These are phyloP conservation scores for Rhododendron mucronatum DNA, from an alignment of 148 eudicot genomes.

Conservation along the genomic window DNA sequence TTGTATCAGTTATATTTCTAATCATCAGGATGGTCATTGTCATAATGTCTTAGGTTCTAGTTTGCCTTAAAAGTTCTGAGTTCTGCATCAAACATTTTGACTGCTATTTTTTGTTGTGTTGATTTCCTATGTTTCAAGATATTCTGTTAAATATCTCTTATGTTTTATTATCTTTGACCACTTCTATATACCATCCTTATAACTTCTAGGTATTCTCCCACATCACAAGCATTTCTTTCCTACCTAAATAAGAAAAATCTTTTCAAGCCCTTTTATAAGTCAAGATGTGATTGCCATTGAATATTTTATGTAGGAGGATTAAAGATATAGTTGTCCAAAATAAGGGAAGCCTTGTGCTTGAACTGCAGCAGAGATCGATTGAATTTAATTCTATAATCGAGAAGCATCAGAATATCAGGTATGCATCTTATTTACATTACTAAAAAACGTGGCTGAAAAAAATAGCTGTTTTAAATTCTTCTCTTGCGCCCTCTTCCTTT, in stretches of 20 bases:
- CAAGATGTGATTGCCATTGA: neutral
- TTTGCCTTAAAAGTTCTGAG: neutral
- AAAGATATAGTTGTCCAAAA: conserved; percentile 61
- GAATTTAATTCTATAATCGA: conserved; percentile 80
- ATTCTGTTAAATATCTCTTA: neutral
- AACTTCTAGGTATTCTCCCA: neutral
- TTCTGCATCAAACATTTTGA: neutral
- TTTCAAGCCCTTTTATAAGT: neutral
- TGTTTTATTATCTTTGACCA: neutral
- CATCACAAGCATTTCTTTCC: neutral
- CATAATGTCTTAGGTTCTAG: neutral
- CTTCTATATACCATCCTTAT: neutral
- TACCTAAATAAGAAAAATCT: neutral
- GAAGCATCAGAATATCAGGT: conserved; percentile 86
- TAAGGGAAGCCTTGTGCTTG: conserved; percentile 85
- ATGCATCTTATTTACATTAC: neutral
- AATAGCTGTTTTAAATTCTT: neutral
- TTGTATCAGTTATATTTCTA: neutral
- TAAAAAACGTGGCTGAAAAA: neutral
- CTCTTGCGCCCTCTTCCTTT: neutral
- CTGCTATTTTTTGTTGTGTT: neutral
- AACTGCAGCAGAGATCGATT: conserved; percentile 93
- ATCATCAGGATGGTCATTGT: neutral
- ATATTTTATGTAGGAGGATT: conserved; percentile 47
- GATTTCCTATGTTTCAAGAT: neutral